Base-by-base conservation (phyloP, 2,329 filamentous ascomycete genomes). In the Aspergillus pseudoterreus region DNA sequence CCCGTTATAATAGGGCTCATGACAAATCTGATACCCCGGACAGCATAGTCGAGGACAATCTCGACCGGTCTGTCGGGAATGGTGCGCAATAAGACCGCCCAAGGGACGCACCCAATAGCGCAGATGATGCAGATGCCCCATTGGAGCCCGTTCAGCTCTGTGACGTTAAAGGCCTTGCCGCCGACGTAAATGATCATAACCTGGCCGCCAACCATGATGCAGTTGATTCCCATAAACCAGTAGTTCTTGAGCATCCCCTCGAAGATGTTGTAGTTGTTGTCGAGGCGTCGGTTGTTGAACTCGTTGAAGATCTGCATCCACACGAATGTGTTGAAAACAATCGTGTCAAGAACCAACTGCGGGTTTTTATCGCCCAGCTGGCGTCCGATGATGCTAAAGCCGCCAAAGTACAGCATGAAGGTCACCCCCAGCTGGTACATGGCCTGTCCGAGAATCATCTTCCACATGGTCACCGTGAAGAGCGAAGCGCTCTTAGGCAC, bases 281-380 rank as follows among this genome's bases (percentile, higher is more conserved):
- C 92, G 49, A 97, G 79, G 11, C 92, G 90, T 53, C 92, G 90
- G 74, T 95, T 96, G 77, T 97, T 97, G 82, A 95, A 89, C 67
- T 95, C 88, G 73, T 97, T 97, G 78, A 97, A 97, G 62, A 97
- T 95, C 64, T 97, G 92, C 92, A 97, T 96, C 92, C 92, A 97
- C 48, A 96, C 92, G 67, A 97, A 97, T 0, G 90, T 94, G 76
- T 97, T 97, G 81, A 97, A 97, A 6, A 97, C 88, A 44, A 97
- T 80, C 2, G 91, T 95, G 50, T 84, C 78, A 53, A 95, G 78
- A 62, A 88, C 78, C 12, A 59, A 64, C 5, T 68, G 57, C 33
- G 71, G 66, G 6, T 80, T 67, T 32, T 75, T 63, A 27, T 78
- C 71, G 3, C 72, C 68, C 27, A 75, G 74, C 12, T 79, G 68